Percentiles rank a stretch among this genome's conserved stretches.
These are phyloP conservation scores for Orbilia ellipsospora DNA, from an alignment of 2,329 filamentous ascomycete species.

Conservation along the genomic window DNA sequence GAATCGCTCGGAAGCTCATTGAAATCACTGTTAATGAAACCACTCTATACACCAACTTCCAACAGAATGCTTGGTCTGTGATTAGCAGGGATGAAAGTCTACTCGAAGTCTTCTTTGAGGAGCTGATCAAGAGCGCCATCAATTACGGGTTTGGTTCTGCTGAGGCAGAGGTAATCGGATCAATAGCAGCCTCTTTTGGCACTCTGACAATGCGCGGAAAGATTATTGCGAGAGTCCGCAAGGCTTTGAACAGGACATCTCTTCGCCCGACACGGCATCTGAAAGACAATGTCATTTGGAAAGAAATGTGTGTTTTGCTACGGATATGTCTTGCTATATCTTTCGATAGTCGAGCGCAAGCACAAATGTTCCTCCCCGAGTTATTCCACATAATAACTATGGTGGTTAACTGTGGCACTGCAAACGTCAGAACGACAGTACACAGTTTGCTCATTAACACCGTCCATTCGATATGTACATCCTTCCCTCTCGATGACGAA, in stretches of 20 bases:
- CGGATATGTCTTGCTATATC: constrained; percentile 75
- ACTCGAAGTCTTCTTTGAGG: constrained; percentile 75
- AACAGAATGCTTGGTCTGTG: constrained; percentile 74
- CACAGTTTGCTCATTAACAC: constrained; percentile 75
- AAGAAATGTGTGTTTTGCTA: constrained; percentile 75
- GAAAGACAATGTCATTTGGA: constrained; percentile 75
- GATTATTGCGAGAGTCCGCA: constrained; percentile 73
- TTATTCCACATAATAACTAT: constrained; percentile 78
- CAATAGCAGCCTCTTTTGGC: constrained; percentile 72
- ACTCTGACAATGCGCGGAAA: constrained; percentile 75
- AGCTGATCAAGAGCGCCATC: constrained; percentile 73
- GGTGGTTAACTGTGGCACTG: constrained; percentile 73
- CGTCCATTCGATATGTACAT: constrained; percentile 75
- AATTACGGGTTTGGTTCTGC: constrained; percentile 67
- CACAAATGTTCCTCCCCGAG: constrained; percentile 75
- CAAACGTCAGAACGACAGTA: constrained; percentile 70
- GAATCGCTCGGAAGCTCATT: constrained; percentile 74
- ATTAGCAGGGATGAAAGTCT: constrained; percentile 74
- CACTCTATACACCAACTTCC: constrained; percentile 70
- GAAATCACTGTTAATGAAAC: constrained; percentile 73
- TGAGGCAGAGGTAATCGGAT: constrained; percentile 72
- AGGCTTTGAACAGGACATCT: constrained; percentile 75
- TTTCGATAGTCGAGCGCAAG: constrained; percentile 75
- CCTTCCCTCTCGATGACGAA: constrained; percentile 72
- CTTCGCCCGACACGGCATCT: constrained; percentile 73